Base-by-base conservation (phyloP, 192 early-diverging fungal genomes). In the Endogone sp. region DNA sequence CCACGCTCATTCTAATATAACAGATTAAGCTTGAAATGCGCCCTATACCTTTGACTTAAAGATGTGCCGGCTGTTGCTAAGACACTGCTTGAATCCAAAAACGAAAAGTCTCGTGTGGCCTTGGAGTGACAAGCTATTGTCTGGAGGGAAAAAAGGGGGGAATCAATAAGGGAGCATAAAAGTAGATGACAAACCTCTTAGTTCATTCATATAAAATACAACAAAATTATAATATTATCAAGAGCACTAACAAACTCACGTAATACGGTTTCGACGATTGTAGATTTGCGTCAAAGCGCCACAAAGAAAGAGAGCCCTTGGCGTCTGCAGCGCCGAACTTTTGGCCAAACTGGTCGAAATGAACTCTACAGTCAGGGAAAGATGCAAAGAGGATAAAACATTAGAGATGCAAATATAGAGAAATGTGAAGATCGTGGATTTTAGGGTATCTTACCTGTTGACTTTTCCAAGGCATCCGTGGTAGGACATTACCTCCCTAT, bases 281-380 rank as follows among this genome's bases (percentile, higher is more conserved):
- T 25, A 82, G 70, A 57, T 81, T 84, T 20, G 89, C 80, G 70
- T 93, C 92, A 74, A 94, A 93, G 55, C 84, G 78, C 91, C 91
- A 94, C 37, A 94, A 76, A 58, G 82, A 80, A 24, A 94, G 57
- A 24, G 84, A 79, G 13, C 93, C 93, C 31, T 85, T 83, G 29
- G 70, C 76, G 75, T 93, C 92, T 3, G 75, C 78, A 2, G 86
- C 89, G 24, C 89, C 93, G 81, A 94, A 94, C 54, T 89, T 85
- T 63, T 85, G 85, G 3, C 93, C 93, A 71, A 86, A 92, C 2
- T 85, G 82, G 69, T 94, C 93, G 83, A 94, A 94, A 54, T 87
- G 89, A 16, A 85, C 76, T 68, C 83, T 84, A 68, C 29, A n/a
- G 24, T 49, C 37, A 16, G 16, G 37, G 0, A 16, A 6, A 49